Evolutionary conservation across 192 early-diverging fungal species (phyloP).

Genomic region (Entomortierella beljakovae): DNA sequence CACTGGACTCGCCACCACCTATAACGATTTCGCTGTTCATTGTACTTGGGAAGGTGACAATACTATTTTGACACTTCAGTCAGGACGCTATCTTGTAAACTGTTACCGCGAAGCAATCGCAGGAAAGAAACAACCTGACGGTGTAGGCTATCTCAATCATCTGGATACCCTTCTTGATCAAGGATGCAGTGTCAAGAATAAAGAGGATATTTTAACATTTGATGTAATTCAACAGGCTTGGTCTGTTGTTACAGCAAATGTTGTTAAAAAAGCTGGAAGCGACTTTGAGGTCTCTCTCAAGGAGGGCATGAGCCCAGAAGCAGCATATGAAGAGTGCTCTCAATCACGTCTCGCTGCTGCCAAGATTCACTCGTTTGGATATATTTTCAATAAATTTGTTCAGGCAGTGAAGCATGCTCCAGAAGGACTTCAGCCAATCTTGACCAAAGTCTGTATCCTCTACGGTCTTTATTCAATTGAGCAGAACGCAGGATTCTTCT

Average conservation of each 20-base stretch:
- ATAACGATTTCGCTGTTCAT: slow-evolving; percentile 91
- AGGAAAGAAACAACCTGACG: slow-evolving; percentile 82
- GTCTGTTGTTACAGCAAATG: slow-evolving; percentile 84
- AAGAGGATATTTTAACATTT: slow-evolving; percentile 65
- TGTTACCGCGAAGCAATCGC: slow-evolving; percentile 75
- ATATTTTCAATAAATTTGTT: slow-evolving; percentile 87
- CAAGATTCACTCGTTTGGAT: slow-evolving; percentile 87
- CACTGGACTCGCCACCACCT: slow-evolving; percentile 87
- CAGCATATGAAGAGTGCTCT: slow-evolving; percentile 91
- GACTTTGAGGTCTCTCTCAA: slow-evolving; percentile 78
- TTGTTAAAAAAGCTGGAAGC: slow-evolving; percentile 82
- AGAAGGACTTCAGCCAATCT: slow-evolving; percentile 66
- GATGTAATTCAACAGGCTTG: slow-evolving; percentile 81
- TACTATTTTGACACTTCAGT: slow-evolving; percentile 91
- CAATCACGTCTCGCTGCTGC: slow-evolving; percentile 85
- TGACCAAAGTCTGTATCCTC: slow-evolving; percentile 79
- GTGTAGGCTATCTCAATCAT: slow-evolving; percentile 80
- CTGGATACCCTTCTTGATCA: slow-evolving; percentile 61
- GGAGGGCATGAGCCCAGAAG: slow-evolving; percentile 77
- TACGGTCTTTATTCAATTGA: slow-evolving; percentile 88
- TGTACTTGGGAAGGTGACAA: slow-evolving; percentile 94
- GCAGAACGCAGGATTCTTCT: slow-evolving; percentile 86
- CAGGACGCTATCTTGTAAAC: slow-evolving; percentile 86
- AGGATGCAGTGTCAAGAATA: slow-evolving; percentile 61
- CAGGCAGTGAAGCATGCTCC: slow-evolving; percentile 78